A percentile compares a stretch with the other conserved stretches of the same genome.
phyloP scores from a whole-genome alignment of 768 basidiomycete species.

The Kockovaella imperatae region DNA sequence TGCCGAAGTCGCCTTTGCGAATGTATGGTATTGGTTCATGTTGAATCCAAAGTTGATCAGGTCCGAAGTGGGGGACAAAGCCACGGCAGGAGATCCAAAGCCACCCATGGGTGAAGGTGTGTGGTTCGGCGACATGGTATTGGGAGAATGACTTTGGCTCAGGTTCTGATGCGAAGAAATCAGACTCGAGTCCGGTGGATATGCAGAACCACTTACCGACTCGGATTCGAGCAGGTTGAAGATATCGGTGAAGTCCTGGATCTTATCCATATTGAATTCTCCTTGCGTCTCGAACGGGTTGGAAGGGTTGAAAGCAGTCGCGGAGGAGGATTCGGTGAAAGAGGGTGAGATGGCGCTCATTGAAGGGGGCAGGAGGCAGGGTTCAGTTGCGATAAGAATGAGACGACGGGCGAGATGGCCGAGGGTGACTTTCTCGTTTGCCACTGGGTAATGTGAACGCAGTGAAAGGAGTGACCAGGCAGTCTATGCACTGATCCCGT shows the following conservation, averaged over 20 bases:
- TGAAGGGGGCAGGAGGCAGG: too few species aligned
- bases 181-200: constrained; percentile 3
- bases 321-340: constrained; percentile 15
- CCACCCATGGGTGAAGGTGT: constrained; percentile 31
- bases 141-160: constrained; percentile 24
- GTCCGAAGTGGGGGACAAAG: constrained; percentile 6
- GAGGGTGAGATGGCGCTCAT: constrained; percentile 3
- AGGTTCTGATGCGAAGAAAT: not conserved
- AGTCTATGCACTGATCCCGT: too few species aligned
- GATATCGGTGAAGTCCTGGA: constrained; percentile 12
- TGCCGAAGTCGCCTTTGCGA: constrained; percentile 9
- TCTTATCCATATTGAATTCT: constrained; percentile 9
- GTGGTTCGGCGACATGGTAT: constrained; percentile 30
- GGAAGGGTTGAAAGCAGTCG: constrained; percentile 5
- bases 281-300: not conserved
- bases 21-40: constrained; percentile 1
- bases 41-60: constrained; percentile 4
- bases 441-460: too few species aligned
- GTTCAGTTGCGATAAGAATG: too few species aligned
- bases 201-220: constrained; percentile 8
- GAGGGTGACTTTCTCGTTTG: too few species aligned
- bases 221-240: constrained; percentile 36
- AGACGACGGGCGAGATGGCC: too few species aligned
- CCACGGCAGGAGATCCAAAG: constrained; percentile 2
- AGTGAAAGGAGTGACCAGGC: too few species aligned